A percentile compares a stretch with the other conserved stretches of the same genome.
phyloP scores from a whole-genome alignment of 2,329 filamentous ascomycete species.

The Teratosphaeria zuluensis region DNA sequence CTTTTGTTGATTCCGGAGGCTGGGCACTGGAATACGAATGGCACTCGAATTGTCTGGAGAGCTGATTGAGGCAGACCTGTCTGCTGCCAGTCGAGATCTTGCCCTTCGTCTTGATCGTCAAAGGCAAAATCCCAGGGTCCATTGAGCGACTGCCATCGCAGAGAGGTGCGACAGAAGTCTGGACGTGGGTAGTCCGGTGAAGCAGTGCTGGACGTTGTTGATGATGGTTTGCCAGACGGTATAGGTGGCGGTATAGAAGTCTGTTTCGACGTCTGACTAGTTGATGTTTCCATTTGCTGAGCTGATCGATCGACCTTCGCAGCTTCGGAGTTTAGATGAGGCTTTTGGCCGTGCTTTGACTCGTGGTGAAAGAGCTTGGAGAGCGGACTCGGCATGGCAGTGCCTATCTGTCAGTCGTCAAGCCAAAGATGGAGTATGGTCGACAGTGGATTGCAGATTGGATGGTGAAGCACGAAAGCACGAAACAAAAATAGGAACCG shows the following conservation, averaged over 20 bases:
- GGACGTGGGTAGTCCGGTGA: conserved; percentile 48
- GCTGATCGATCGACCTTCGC: background rate
- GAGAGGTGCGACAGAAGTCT: conserved; percentile 48
- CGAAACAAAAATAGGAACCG: too few species aligned
- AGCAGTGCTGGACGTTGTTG: background rate
- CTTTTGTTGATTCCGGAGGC: conserved; percentile 54
- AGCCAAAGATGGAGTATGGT: background rate
- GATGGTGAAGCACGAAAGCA: too few species aligned
- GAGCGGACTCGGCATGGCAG: background rate
- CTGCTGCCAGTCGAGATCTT: conserved; percentile 44
- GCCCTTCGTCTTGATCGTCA: conserved; percentile 53
- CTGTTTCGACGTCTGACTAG: background rate
- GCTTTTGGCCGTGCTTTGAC: background rate
- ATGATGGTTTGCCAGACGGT: background rate
- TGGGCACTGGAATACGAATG: conserved; percentile 55
- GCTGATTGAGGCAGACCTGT: conserved; percentile 38
- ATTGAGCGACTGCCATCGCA: conserved; percentile 53
- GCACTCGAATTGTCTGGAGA: conserved; percentile 46
- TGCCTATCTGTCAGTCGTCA: background rate
- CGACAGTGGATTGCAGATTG: background rate
- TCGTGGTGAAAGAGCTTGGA: background rate
- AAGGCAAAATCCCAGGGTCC: conserved; percentile 56
- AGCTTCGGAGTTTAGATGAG: background rate
- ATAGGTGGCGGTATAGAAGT: background rate
- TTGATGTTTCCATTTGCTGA: background rate